Conservation (phyloP, 768 basidiomycete genomes). For the Porpolomopsis calyptriformis region DNA sequence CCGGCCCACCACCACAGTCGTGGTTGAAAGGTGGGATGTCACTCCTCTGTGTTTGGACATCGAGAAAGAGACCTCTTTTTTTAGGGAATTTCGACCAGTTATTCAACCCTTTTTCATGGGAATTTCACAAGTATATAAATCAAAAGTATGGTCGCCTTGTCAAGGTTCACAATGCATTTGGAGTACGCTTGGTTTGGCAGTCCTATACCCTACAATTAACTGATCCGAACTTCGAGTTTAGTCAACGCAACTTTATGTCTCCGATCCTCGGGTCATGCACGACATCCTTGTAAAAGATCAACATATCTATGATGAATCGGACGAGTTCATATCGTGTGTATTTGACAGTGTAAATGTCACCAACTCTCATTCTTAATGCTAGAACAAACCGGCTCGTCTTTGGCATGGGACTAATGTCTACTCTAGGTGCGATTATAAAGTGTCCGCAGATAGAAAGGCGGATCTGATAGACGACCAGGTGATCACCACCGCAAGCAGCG, state of each 20-base stretch:
- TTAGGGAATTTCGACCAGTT: not conserved
- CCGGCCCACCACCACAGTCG: too few relatives aligned
- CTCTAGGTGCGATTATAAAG: conserved; percentile 7
- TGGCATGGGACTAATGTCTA: conserved; percentile 13
- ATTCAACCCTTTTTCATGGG: not conserved
- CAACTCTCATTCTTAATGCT: not conserved
- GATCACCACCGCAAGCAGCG: conserved; percentile 32
- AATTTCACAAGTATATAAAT: not conserved
- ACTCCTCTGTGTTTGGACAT: too few relatives aligned
- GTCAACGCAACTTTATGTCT: conserved; percentile 19
- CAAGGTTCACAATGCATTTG: conserved; percentile 10
- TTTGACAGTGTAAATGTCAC: not conserved
- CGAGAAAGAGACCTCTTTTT: too few relatives aligned
- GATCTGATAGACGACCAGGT: conserved; percentile 15
- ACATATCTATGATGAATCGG: conserved; percentile 22
- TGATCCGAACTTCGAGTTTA: not conserved
- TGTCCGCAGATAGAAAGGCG: not conserved
- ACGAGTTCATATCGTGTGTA: conserved; percentile 8
- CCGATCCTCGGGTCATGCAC: conserved; percentile 26
- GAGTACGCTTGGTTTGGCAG: too few relatives aligned
- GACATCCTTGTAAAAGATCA: conserved; percentile 29
- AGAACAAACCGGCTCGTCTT: conserved; percentile 11
- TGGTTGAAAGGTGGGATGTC: too few relatives aligned
- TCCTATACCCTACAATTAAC: too few relatives aligned
- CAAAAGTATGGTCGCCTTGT: conserved; percentile 9